phyloP scores from a whole-genome alignment of 106 monocot genomes.

The Dendrobium officinale region DNA sequence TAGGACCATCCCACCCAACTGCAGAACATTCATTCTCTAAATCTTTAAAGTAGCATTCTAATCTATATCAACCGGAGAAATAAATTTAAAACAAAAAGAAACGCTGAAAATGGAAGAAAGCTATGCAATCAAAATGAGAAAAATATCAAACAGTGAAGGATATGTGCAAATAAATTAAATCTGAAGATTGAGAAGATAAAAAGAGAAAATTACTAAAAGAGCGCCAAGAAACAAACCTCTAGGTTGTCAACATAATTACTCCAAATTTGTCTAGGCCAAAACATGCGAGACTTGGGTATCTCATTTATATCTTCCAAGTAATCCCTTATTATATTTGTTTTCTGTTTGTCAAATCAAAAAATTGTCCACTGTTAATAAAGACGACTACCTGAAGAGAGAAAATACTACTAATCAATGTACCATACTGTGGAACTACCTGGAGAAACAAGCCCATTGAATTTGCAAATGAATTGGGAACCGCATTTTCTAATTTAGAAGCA shows the following conservation, averaged over 20 bases:
- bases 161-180: not conserved
- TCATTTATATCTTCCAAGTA: constrained; percentile 99
- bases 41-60: not conserved
- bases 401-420: not conserved
- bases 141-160: not conserved
- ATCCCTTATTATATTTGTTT: constrained; percentile 96
- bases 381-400: not conserved
- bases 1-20: not conserved
- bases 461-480: constrained; percentile 74
- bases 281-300: constrained; percentile 94
- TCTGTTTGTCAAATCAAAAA: constrained; percentile 37
- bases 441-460: constrained; percentile 99
- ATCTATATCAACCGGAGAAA: not conserved
- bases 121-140: not conserved
- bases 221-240: constrained; percentile 44
- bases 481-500: constrained; percentile 72
- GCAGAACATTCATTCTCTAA: not conserved
- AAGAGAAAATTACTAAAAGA: constrained; percentile 1
- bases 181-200: not conserved
- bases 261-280: constrained; percentile 95
- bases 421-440: constrained; percentile 39
- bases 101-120: not conserved
- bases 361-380: not conserved
- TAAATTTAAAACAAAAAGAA: not conserved
- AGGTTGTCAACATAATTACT: constrained; percentile 90